These are phyloP conservation scores for Dryadomyces sulphureus DNA, from an alignment of 2,329 filamentous ascomycete species.

Conservation along the genomic window DNA sequence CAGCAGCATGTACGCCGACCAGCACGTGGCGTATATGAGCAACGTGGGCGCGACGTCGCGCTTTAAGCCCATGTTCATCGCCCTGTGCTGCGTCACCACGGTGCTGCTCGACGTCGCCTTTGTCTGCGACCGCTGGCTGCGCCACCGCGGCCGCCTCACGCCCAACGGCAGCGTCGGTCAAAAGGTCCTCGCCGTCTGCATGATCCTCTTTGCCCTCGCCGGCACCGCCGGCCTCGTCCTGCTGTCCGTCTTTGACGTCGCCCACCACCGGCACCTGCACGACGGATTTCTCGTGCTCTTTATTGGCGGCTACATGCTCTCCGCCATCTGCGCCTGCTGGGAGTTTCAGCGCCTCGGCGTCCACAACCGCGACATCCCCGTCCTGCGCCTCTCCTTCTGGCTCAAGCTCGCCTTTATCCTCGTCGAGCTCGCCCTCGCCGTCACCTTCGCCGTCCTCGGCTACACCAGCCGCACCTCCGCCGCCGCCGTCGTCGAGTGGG, in stretches of 20 bases:
- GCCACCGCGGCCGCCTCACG: conserved; percentile 64
- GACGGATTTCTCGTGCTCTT: conserved; percentile 69
- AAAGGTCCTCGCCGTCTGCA: conserved; percentile 45
- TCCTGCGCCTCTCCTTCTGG: conserved; percentile 70
- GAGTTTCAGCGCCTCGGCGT: conserved; percentile 80
- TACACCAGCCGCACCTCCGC: conserved; percentile 37
- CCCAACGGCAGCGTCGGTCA: conserved; percentile 52
- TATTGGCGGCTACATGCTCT: conserved; percentile 71
- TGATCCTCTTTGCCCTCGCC: conserved; percentile 53
- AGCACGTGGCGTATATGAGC: conserved; percentile 58
- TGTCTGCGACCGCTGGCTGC: conserved; percentile 67
- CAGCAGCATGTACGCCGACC: conserved; percentile 39
- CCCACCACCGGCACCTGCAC: conserved; percentile 52
- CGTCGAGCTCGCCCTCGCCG: conserved; percentile 57
- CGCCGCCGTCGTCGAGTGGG: conserved; percentile 67
- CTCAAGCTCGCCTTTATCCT: conserved; percentile 77
- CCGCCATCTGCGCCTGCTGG: conserved; percentile 75
- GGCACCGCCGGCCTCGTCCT: conserved; percentile 72
- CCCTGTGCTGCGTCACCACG: conserved; percentile 55
- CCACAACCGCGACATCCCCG: conserved; percentile 58
- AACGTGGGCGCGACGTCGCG: conserved; percentile 41
- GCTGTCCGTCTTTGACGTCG: conserved; percentile 73
- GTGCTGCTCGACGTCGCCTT: conserved; percentile 73
- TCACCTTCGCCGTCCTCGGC: conserved; percentile 53
- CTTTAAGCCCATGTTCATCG: conserved; percentile 67